Percentiles rank a stretch among this genome's conserved stretches.
phyloP scores from a whole-genome alignment of 2,329 filamentous ascomycete species.

The Clonostachys rhizophaga region DNA sequence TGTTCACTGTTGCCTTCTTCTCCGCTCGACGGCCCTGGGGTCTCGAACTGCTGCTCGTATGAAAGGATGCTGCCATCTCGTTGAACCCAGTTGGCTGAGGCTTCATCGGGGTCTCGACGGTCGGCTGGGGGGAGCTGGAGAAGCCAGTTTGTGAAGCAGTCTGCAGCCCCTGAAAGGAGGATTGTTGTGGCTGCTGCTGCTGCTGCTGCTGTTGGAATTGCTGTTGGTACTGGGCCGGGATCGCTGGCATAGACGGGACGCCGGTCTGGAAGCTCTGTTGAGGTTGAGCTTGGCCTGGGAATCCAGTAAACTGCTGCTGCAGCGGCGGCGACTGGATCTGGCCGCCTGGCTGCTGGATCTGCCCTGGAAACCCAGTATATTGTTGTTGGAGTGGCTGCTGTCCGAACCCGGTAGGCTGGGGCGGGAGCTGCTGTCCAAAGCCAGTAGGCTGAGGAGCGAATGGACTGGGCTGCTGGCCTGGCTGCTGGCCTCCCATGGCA shows the following conservation, averaged over 20 bases:
- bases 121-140: constrained; percentile 39
- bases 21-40: constrained; percentile 38
- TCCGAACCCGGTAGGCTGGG: constrained; percentile 36
- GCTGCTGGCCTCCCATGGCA: constrained; percentile 34
- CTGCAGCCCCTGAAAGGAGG: constrained; percentile 24
- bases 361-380: constrained; percentile 58
- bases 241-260: constrained; percentile 54
- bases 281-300: constrained; percentile 41
- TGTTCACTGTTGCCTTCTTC: constrained; percentile 53
- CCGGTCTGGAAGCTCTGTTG: constrained; percentile 60
- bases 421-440: constrained; percentile 48
- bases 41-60: constrained; percentile 40
- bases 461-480: constrained; percentile 43
- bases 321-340: constrained; percentile 46
- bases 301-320: constrained; percentile 67
- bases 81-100: constrained; percentile 62
- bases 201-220: constrained; percentile 37
- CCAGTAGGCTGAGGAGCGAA: constrained; percentile 58
- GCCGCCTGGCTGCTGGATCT: constrained; percentile 17
- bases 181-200: constrained; percentile 26
- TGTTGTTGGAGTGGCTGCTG: constrained; percentile 61
- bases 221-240: constrained; percentile 53
- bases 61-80: constrained; percentile 64
- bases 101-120: constrained; percentile 54
- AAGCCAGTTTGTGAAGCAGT: constrained; percentile 36